A percentile compares a stretch with the other conserved stretches of the same genome.
These are phyloP conservation scores for Aspergillus incahuasiensis DNA, from an alignment of 495 filamentous ascomycete genomes.

Conservation along the genomic window DNA sequence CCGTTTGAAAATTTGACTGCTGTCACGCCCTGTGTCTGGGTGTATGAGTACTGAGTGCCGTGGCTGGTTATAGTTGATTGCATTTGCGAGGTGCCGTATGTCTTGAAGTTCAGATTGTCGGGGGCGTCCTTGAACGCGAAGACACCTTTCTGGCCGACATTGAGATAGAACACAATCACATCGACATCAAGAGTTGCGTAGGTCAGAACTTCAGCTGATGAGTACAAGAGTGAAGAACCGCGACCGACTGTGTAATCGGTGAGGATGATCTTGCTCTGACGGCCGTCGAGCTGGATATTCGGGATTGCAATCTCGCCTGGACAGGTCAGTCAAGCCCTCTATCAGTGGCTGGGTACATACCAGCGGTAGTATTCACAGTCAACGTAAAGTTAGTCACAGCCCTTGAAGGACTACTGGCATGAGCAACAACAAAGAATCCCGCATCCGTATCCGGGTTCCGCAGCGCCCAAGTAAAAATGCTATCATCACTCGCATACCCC, in stretches of 20 bases:
- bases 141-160: not conserved
- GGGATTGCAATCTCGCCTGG: too few species aligned
- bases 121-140: not conserved
- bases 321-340: too few species aligned
- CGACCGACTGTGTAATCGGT: constrained; percentile 62
- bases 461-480: not conserved
- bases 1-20: not conserved
- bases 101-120: too few species aligned
- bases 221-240: constrained; percentile 59
- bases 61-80: not conserved
- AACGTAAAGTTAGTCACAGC: too few species aligned
- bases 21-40: not conserved
- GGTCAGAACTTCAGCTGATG: constrained; percentile 55
- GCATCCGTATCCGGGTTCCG: not conserved
- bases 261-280: constrained; percentile 67
- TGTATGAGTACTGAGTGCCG: not conserved
- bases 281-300: constrained; percentile 60
- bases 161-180: not conserved
- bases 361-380: too few species aligned
- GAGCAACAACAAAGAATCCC: constrained; percentile 55
- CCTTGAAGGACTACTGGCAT: constrained; percentile 51
- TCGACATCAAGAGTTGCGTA: not conserved
- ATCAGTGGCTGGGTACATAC: too few species aligned
- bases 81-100: not conserved
- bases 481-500: constrained; percentile 29